Conservation (phyloP, 2,329 filamentous ascomycete species). For the Aspergillus sp. region DNA sequence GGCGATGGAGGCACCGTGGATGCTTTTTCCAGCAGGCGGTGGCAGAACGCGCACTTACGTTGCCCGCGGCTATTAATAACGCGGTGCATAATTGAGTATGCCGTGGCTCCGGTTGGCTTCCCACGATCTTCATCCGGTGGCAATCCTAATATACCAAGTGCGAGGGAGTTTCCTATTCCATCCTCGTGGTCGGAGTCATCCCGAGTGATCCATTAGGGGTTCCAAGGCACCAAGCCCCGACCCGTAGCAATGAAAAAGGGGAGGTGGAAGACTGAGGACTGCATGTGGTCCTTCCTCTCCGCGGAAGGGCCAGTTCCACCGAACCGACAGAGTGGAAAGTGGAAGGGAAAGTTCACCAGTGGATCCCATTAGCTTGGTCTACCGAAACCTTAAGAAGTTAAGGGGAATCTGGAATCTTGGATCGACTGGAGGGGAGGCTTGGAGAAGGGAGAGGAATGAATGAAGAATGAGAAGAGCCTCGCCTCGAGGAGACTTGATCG, state of each 20-base stretch:
- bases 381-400: background rate
- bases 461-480: background rate
- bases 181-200: background rate
- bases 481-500: too few species aligned
- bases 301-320: background rate
- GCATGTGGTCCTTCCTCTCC: background rate
- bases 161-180: background rate
- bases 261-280: background rate
- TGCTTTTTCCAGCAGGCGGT: constrained; percentile 15
- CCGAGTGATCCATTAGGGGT: background rate
- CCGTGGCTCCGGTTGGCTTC: background rate
- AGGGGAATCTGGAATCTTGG: background rate
- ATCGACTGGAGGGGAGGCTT: background rate
- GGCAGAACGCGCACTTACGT: constrained; percentile 15
- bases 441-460: background rate
- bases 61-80: constrained; percentile 13
- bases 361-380: background rate
- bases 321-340: constrained; percentile 1
- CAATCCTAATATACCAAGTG: background rate
- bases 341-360: background rate
- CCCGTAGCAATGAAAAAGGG: background rate
- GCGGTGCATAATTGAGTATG: background rate
- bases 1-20: background rate
- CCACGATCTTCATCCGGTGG: background rate
- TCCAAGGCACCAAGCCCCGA: background rate